phyloP scores from a whole-genome alignment of 225 moss, liverwort and hornwort species.

The Marchantia paleacea region DNA sequence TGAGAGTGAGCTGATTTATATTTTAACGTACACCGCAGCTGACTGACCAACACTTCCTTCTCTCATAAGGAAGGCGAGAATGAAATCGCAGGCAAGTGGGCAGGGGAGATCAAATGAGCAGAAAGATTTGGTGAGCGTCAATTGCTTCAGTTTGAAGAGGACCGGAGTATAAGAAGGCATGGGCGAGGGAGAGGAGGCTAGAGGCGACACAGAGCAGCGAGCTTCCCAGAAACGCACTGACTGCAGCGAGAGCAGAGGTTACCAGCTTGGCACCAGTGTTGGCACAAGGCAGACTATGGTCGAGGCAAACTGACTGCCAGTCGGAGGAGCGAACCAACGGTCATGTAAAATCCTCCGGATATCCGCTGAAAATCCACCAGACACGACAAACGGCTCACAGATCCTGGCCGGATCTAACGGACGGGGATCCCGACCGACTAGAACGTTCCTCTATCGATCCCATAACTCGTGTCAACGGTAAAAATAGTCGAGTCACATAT shows the following conservation, averaged over 20 bases:
- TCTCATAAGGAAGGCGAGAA: not conserved
- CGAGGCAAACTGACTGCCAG: not conserved
- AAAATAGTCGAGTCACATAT: not conserved
- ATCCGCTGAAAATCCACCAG: not conserved
- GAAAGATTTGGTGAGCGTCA: not conserved
- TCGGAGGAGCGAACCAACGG: conserved; percentile 7
- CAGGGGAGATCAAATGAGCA: not conserved
- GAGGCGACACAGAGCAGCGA: not conserved
- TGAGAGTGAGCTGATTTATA: not conserved
- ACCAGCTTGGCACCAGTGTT: not conserved
- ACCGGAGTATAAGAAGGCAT: conserved; percentile 17
- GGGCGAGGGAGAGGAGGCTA: not conserved
- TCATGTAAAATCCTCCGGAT: conserved; percentile 10
- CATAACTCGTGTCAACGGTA: not conserved
- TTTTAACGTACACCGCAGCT: not conserved
- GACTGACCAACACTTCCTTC: not conserved
- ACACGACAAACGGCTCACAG: not conserved
- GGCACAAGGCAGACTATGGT: conserved; percentile 1
- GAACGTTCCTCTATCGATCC: not conserved
- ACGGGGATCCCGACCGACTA: not conserved
- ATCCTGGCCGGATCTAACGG: not conserved
- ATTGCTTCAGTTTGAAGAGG: not conserved
- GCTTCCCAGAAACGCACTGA: not conserved
- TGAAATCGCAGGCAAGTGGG: not conserved
- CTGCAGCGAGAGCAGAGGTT: not conserved